Conservation (phyloP, 2,329 filamentous ascomycete genomes). For the Colletotrichum tamarilloi region DNA sequence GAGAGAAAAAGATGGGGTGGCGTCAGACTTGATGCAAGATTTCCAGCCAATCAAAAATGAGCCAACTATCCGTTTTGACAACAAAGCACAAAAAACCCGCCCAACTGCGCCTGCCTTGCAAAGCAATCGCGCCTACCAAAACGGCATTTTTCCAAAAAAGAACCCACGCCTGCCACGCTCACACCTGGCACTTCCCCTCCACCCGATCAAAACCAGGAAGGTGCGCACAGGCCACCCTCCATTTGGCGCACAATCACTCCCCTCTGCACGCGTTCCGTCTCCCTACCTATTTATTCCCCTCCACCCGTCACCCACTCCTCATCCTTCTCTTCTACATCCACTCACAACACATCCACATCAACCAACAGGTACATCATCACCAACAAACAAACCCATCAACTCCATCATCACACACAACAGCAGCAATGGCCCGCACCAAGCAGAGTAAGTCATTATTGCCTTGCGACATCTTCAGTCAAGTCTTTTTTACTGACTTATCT, state of each 20-base stretch:
- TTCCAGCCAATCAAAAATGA: conserved; percentile 38
- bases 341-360: conserved; percentile 49
- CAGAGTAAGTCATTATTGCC: conserved; percentile 52
- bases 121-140: conserved; percentile 27
- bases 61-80: conserved; percentile 2
- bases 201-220: not conserved
- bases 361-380: conserved; percentile 43
- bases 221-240: conserved; percentile 32
- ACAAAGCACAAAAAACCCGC: conserved; percentile 23
- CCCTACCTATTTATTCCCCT: conserved; percentile 42
- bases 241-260: conserved; percentile 39
- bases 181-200: not conserved
- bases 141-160: conserved; percentile 22
- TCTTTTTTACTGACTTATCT: not conserved
- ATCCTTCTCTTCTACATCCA: conserved; percentile 51
- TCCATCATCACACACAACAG: conserved; percentile 44
- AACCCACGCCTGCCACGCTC: not conserved
- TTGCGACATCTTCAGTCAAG: too few relatives aligned
- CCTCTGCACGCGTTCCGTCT: conserved; percentile 45
- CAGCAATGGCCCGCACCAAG: conserved; percentile 73
- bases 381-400: conserved; percentile 44
- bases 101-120: conserved; percentile 11
- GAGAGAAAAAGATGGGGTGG: conserved; percentile 31
- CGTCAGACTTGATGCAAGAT: conserved; percentile 23
- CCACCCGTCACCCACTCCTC: conserved; percentile 40